These are phyloP conservation scores for Limtongia smithiae DNA, from an alignment of 805 yeast genomes.

Conservation along the genomic window DNA sequence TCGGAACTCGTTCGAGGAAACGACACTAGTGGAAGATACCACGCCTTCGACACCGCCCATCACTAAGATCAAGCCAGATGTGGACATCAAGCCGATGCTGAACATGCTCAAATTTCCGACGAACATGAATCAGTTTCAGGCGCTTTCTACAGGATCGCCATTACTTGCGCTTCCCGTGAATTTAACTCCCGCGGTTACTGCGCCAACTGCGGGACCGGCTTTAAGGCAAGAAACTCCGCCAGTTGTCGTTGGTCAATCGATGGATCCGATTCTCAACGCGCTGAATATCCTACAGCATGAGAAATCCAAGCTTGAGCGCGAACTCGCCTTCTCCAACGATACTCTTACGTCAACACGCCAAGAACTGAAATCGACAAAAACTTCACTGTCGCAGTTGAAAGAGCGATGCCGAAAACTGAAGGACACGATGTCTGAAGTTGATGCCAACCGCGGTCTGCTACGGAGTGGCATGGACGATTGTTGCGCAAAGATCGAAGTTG, in stretches of 20 bases:
- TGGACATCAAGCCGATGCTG: no score
- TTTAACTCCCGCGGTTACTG: no score
- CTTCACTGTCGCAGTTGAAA: background rate
- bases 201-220: no score
- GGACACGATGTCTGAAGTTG: slow-evolving; percentile 3
- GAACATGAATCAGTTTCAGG: background rate
- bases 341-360: slow-evolving; percentile 1
- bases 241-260: background rate
- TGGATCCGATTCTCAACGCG: slow-evolving; percentile 17
- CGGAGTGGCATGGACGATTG: slow-evolving; percentile 21
- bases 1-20: no score
- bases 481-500: slow-evolving; percentile 7
- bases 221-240: background rate
- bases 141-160: no score
- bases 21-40: no score
- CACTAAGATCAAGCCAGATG: no score
- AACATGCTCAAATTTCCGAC: background rate
- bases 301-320: slow-evolving; percentile 11
- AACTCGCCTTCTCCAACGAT: slow-evolving; percentile 1
- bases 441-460: slow-evolving; percentile 4
- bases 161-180: no score
- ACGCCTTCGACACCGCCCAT: no score
- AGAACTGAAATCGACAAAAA: slow-evolving; percentile 8
- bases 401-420: slow-evolving; percentile 1
- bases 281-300: slow-evolving; percentile 17